Percentiles rank a stretch among this genome's conserved stretches.
Evolutionary conservation across 106 monocot genomes (phyloP).

Genomic region (Amphibolis antarctica): DNA sequence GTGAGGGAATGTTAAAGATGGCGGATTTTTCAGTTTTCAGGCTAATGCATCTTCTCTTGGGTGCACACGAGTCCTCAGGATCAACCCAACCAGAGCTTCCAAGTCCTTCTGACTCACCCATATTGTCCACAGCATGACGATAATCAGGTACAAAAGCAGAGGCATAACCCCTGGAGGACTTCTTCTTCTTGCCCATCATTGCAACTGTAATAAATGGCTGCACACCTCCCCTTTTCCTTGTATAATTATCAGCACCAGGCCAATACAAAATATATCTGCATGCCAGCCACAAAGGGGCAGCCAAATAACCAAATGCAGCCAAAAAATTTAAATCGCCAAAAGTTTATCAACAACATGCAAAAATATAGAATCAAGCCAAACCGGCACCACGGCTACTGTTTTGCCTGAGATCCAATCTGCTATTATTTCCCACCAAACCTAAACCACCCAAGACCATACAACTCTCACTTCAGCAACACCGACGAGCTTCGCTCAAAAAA

Average conservation of each 20-base stretch:
- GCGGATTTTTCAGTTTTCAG: constrained; percentile 8
- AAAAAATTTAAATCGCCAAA: too few relatives aligned
- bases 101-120: constrained; percentile 20
- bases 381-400: background rate
- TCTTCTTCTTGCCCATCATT: constrained; percentile 52
- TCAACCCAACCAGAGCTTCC: constrained; percentile 16
- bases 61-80: constrained; percentile 14
- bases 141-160: constrained; percentile 47
- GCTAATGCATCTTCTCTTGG: constrained; percentile 15
- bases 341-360: too few relatives aligned
- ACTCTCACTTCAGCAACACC: too few relatives aligned
- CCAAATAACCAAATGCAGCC: too few relatives aligned
- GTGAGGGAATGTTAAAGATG: constrained; percentile 6
- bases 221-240: background rate
- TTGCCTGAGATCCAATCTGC: background rate
- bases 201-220: constrained; percentile 1
- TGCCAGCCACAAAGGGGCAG: background rate
- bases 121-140: constrained; percentile 34
- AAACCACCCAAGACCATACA: background rate
- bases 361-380: background rate
- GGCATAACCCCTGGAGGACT: constrained; percentile 28
- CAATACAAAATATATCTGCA: background rate
- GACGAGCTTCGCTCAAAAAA: too few relatives aligned
- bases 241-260: background rate
- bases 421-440: background rate